A percentile compares a stretch with the other conserved stretches of the same genome.
phyloP scores from a whole-genome alignment of 768 basidiomycete genomes.

The Gloeostereum incarnatum region DNA sequence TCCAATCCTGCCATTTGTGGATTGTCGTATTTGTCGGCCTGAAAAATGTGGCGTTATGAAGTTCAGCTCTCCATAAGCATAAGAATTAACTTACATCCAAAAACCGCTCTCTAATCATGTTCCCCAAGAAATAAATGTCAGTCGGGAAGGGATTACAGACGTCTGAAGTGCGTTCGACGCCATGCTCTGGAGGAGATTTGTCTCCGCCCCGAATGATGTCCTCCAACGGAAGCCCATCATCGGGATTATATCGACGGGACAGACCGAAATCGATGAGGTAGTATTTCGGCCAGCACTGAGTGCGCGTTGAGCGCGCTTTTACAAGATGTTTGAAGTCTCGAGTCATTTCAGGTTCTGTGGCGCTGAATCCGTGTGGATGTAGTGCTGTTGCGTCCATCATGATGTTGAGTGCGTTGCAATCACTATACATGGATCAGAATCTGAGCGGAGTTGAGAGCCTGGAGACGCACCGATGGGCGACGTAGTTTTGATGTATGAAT shows the following conservation, averaged over 20 bases:
- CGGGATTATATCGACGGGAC: constrained; percentile 12
- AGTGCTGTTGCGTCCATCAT: constrained; percentile 9
- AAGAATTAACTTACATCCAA: background rate
- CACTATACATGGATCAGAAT: constrained; percentile 10
- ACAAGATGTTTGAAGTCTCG: constrained; percentile 4
- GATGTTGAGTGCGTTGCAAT: constrained; percentile 7
- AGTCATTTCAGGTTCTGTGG: background rate
- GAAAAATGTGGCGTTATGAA: too few species aligned
- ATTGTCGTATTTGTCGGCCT: too few species aligned
- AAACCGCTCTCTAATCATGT: constrained; percentile 11
- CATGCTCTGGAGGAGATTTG: constrained; percentile 14
- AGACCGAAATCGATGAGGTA: constrained; percentile 20
- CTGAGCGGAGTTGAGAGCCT: background rate
- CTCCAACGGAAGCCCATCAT: constrained; percentile 7
- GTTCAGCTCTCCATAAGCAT: too few species aligned
- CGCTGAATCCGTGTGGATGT: constrained; percentile 10
- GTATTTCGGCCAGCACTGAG: constrained; percentile 14
- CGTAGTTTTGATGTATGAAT: constrained; percentile 25
- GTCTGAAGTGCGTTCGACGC: background rate
- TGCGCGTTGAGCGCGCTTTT: constrained; percentile 12
- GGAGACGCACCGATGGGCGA: constrained; percentile 25
- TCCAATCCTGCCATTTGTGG: too few species aligned
- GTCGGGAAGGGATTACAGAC: constrained; percentile 13
- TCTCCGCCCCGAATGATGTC: constrained; percentile 13
- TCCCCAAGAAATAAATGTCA: constrained; percentile 16